Evolutionary conservation across 2,329 filamentous ascomycete genomes (phyloP).

Genomic region (Neopestalotiopsis sp.): DNA sequence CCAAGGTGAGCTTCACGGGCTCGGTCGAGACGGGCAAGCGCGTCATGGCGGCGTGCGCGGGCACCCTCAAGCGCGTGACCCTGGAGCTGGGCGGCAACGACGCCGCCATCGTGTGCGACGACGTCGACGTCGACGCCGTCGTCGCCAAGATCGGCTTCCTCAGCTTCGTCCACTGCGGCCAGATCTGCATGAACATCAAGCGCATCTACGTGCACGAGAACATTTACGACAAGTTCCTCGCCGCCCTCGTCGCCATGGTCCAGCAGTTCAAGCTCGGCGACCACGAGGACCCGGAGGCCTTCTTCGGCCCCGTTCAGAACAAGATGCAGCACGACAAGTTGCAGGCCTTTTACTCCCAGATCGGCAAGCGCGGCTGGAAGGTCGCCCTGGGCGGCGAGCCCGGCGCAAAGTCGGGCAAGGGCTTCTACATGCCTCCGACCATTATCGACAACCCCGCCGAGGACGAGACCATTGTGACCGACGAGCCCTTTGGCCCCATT

Average conservation of each 20-base stretch:
- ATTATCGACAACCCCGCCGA: slow-evolving; percentile 64
- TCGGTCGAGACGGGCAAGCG: slow-evolving; percentile 56
- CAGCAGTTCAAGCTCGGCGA: slow-evolving; percentile 48
- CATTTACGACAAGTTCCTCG: slow-evolving; percentile 62
- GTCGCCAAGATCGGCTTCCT: slow-evolving; percentile 50
- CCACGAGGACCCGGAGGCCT: slow-evolving; percentile 30
- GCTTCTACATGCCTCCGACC: slow-evolving; percentile 64
- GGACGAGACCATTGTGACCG: slow-evolving; percentile 58
- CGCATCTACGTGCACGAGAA: slow-evolving; percentile 65
- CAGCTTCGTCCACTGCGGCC: slow-evolving; percentile 58
- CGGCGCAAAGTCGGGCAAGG: slow-evolving; percentile 41
- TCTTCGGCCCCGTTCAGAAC: slow-evolving; percentile 68
- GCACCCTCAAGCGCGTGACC: slow-evolving; percentile 59
- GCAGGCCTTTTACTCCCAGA: slow-evolving; percentile 60
- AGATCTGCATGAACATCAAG: slow-evolving; percentile 63
- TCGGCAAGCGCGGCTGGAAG: slow-evolving; percentile 57
- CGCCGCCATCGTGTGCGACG: slow-evolving; percentile 57
- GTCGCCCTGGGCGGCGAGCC: slow-evolving; percentile 55
- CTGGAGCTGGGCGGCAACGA: slow-evolving; percentile 63
- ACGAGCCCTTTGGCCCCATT: slow-evolving; percentile 65
- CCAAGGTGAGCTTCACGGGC: slow-evolving; percentile 65
- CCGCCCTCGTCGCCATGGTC: slow-evolving; percentile 46
- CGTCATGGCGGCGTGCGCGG: slow-evolving; percentile 54
- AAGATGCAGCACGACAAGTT: slow-evolving; percentile 68
- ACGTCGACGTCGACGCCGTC: slow-evolving; percentile 54